These are phyloP conservation scores for Globisporangium radiosum DNA, from an alignment of 352 stramenopile genomes.

Conservation along the genomic window DNA sequence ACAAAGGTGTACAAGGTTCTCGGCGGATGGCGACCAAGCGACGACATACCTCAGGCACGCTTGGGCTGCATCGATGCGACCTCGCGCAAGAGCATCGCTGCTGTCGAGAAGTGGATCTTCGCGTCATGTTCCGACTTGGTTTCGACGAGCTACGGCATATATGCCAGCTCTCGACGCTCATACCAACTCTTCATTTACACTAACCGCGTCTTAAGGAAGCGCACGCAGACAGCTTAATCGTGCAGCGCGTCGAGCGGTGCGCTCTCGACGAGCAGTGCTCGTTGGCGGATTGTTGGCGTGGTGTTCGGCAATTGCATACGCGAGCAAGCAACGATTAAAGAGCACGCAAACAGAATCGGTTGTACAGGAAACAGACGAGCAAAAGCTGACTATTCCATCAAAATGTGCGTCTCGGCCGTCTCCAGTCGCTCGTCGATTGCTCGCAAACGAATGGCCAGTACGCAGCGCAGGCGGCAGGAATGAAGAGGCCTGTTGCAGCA, in stretches of 20 bases:
- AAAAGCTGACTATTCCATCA: not conserved
- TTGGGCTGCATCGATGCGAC: not conserved
- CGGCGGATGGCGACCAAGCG: not conserved
- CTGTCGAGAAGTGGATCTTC: not conserved
- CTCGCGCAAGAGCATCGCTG: not conserved
- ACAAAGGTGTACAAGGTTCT: not conserved
- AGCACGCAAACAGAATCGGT: no score
- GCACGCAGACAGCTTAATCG: not conserved
- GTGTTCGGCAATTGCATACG: not conserved
- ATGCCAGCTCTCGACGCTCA: not conserved
- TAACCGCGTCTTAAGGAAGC: not conserved
- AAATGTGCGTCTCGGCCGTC: not conserved
- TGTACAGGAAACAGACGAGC: not conserved
- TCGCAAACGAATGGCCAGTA: no score
- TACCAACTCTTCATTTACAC: not conserved
- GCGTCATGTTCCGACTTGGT: not conserved
- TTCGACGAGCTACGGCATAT: not conserved
- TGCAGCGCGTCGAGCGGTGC: not conserved
- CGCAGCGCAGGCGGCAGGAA: not conserved
- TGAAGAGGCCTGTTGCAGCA: not conserved
- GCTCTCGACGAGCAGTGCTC: not conserved
- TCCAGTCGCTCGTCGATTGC: not conserved
- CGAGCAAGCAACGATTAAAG: not conserved
- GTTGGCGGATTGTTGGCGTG: not conserved
- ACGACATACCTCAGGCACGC: not conserved